Evolutionary conservation across 148 eudicot genomes (phyloP).

Genomic region (Spergularia bocconei): DNA sequence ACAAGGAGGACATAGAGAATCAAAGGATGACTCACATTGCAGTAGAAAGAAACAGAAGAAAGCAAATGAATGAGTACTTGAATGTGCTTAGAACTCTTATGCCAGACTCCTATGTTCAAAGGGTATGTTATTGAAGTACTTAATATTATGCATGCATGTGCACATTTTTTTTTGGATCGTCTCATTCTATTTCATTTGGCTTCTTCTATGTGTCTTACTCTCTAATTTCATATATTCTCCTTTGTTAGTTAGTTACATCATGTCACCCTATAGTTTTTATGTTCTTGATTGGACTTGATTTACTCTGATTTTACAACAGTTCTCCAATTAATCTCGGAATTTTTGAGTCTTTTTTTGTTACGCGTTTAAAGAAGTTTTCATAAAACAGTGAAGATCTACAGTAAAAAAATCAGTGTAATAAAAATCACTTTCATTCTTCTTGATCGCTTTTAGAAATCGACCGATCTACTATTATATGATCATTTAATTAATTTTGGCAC

Average conservation of each 20-base stretch:
- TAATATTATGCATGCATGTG: too few relatives aligned
- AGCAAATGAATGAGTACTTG: slow-evolving; percentile 72
- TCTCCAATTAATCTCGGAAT: too few relatives aligned
- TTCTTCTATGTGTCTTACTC: not conserved
- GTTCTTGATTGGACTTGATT: too few relatives aligned
- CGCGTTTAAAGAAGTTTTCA: too few relatives aligned
- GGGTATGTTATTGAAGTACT: slow-evolving; percentile 34
- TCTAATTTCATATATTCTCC: not conserved
- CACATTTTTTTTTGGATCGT: not conserved
- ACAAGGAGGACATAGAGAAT: slow-evolving; percentile 52
- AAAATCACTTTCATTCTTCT: too few relatives aligned
- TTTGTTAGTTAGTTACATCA: not conserved
- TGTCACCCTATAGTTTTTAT: not conserved
- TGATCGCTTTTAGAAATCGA: too few relatives aligned
- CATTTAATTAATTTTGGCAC: too few relatives aligned
- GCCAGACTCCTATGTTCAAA: slow-evolving; percentile 64
- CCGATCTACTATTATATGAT: too few relatives aligned
- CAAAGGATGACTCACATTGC: slow-evolving; percentile 83
- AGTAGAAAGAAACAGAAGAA: slow-evolving; percentile 60
- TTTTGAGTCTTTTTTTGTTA: too few relatives aligned
- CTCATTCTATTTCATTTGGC: not conserved
- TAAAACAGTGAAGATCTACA: too few relatives aligned
- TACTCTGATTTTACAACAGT: too few relatives aligned
- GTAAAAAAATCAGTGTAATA: too few relatives aligned
- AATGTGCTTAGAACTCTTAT: slow-evolving; percentile 43